Percentiles rank a stretch among this genome's conserved stretches.
phyloP scores from a whole-genome alignment of 2,329 filamentous ascomycete genomes.

The Aspergillus tanneri region DNA sequence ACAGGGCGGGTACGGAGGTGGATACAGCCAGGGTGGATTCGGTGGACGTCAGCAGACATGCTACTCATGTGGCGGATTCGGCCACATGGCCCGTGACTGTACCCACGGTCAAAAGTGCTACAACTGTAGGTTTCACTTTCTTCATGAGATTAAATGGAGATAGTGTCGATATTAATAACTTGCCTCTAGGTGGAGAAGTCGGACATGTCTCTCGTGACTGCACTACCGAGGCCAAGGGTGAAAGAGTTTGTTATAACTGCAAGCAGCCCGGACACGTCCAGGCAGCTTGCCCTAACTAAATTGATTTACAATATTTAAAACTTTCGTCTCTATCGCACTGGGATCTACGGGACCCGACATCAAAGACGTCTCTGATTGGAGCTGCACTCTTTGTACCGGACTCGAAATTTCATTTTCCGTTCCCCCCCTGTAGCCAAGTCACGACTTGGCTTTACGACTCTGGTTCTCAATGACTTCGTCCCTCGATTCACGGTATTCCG shows the following conservation, averaged over 20 bases:
- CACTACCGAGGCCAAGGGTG: conserved; percentile 82
- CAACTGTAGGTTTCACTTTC: conserved; percentile 66
- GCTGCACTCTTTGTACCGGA: conserved; percentile 25
- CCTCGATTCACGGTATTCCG: conserved; percentile 17
- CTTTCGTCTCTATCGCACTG: conserved; percentile 26
- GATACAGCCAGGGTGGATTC: conserved; percentile 50
- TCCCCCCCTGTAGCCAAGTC: conserved; percentile 24
- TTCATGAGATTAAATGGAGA: not conserved
- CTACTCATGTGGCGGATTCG: conserved; percentile 96
- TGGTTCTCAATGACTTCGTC: conserved; percentile 27
- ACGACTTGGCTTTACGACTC: conserved; percentile 20
- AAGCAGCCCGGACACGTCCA: conserved; percentile 86
- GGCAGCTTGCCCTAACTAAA: conserved; percentile 84
- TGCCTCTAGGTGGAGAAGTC: conserved; percentile 67
- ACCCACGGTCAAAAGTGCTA: conserved; percentile 99
- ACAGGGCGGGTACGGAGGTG: conserved; percentile 50
- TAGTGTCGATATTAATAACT: not conserved
- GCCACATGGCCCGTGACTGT: conserved; percentile 97
- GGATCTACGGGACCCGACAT: conserved; percentile 19
- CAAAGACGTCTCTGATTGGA: conserved; percentile 13
- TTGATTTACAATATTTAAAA: conserved; percentile 19
- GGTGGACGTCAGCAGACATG: conserved; percentile 73
- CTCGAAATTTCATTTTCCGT: conserved; percentile 25
- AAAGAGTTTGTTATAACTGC: conserved; percentile 99
- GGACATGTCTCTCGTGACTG: conserved; percentile 96